Evolutionary conservation across 1,284 basidiomycete genomes (phyloP), one percentile per base, ranked within the genome.

Genomic region (Boletus sp.): DNA sequence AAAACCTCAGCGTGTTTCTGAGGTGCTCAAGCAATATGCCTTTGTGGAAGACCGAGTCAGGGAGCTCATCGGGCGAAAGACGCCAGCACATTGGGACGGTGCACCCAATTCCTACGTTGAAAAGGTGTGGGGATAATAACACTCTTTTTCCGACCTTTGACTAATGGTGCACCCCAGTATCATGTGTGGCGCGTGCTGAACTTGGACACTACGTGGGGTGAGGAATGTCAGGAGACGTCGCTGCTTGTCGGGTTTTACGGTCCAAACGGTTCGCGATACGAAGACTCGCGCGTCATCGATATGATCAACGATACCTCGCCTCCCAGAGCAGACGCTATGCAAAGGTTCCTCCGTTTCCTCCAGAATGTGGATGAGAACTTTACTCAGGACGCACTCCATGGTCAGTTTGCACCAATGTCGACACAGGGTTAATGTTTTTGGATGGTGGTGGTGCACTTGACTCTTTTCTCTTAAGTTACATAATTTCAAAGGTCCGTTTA

Each of bases 141-240:
- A 32, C 30, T 8, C 6, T n/a, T 7, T 14, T 14, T 32, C 30
- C 7, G 30, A 32, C 6, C 8, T 26, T 26, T 46, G 44, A 23
- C 38, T 52, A 45, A 49, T 55, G 34, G 23, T 16, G 20, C 10
- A 16, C 17, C 13, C 13, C 30, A 85, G 82, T 61, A 57, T 26
- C 81, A 88, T 48, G 72, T 87, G 20, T 65, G 76, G 57, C 64
- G 63, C 30, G 80, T 79, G 9, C 68, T 87, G 44, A 68, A 70
- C 16, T 60, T 82, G 19, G 69, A 75, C 48, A 36, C 55, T 20
- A 57, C 64, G 29, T 80, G 75, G 70, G 71, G 70, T 3, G 61
- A 69, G 13, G 72, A 74, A 20, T 78, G 78, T 58, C 64, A 68
- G 14, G 80, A 81, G 54, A 78, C 75, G 7, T 61, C 81, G 40